Conservation (phyloP, 2,329 filamentous ascomycete genomes). For the Pestalotiopsis fici region DNA sequence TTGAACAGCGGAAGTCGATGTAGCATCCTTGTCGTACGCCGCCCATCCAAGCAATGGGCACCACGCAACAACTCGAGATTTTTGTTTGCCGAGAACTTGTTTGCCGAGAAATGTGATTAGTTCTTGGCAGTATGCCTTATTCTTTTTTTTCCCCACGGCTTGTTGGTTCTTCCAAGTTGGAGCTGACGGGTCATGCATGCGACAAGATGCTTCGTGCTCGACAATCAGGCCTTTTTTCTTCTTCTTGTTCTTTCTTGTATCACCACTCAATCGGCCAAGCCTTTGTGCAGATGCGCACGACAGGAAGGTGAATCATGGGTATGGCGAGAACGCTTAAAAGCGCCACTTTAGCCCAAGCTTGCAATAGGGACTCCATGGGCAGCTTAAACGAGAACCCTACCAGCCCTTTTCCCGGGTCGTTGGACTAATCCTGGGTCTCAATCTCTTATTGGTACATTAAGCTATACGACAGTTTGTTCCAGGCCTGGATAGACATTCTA, state of each 20-base stretch:
- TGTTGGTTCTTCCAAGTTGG: neutral
- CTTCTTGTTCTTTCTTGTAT: neutral
- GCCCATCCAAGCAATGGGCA: neutral
- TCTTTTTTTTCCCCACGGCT: neutral
- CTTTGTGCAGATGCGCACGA: neutral
- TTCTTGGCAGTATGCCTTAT: neutral
- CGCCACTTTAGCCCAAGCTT: neutral
- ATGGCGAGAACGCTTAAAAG: constrained; percentile 5
- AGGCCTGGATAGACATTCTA: neutral
- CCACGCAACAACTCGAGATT: neutral
- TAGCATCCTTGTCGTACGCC: neutral
- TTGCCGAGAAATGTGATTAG: neutral
- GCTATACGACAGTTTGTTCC: neutral
- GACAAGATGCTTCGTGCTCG: neutral
- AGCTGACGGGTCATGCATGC: neutral
- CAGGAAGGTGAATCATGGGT: neutral
- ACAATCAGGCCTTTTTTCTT: neutral
- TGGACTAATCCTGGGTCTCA: neutral
- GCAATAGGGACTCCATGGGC: neutral
- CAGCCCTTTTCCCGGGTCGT: neutral
- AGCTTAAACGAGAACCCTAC: neutral
- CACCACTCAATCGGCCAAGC: neutral
- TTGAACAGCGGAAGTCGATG: neutral
- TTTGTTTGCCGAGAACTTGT: neutral
- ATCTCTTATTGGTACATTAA: neutral